A percentile compares a stretch with the other conserved stretches of the same genome.
phyloP scores from a whole-genome alignment of 1,284 basidiomycete genomes.

The Butyriboletus pseudospeciosus region DNA sequence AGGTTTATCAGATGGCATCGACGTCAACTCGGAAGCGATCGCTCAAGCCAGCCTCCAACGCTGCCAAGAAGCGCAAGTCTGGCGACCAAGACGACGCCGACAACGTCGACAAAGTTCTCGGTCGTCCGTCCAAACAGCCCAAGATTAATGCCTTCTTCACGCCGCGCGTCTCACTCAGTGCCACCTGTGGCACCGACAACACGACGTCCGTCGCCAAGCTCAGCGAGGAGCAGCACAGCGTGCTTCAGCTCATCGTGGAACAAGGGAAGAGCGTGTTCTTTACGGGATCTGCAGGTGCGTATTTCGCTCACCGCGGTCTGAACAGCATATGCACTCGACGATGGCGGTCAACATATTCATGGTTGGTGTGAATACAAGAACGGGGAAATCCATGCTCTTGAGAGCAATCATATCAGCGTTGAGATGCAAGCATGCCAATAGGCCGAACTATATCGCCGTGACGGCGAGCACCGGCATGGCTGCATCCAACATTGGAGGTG shows the following conservation, averaged over 20 bases:
- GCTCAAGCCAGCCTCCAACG: conserved; percentile 13
- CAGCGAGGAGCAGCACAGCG: conserved; percentile 41
- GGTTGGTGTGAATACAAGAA: conserved; percentile 44
- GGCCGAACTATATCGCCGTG: conserved; percentile 62
- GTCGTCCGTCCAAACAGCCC: conserved; percentile 32
- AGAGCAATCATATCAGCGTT: conserved; percentile 68
- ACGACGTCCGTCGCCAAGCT: conserved; percentile 36
- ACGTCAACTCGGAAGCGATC: conserved; percentile 6
- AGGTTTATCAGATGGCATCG: conserved; percentile 6
- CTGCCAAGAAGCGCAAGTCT: conserved; percentile 42
- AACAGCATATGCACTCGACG: too few relatives aligned
- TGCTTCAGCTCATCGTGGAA: conserved; percentile 45
- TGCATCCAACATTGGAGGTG: conserved; percentile 76
- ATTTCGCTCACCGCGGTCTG: too few relatives aligned
- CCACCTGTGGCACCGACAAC: conserved; percentile 28
- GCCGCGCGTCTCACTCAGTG: conserved; percentile 36
- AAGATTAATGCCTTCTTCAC: conserved; percentile 45
- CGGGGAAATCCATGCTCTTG: conserved; percentile 76
- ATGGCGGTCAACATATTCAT: not conserved
- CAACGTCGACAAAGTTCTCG: conserved; percentile 7
- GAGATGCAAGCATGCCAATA: conserved; percentile 58
- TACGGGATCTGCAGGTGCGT: conserved; percentile 49
- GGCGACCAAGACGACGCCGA: conserved; percentile 24
- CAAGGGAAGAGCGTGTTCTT: conserved; percentile 50
- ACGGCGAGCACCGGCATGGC: conserved; percentile 73